Percentiles rank a stretch among this genome's conserved stretches.
Evolutionary conservation across 179 eudicot species (phyloP).

Genomic region (Silene noctiflora): DNA sequence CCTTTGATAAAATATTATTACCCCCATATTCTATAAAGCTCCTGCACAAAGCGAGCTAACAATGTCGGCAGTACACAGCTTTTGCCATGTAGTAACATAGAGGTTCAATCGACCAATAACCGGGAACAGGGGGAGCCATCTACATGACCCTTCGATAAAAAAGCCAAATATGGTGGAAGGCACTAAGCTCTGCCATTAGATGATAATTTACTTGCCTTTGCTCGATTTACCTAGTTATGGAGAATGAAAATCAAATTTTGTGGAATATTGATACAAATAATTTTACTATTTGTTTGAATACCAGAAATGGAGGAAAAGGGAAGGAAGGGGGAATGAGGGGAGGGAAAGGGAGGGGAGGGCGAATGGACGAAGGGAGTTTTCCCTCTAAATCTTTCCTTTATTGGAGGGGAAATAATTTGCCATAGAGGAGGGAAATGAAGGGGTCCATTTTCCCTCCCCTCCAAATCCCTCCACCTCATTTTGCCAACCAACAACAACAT

Average conservation of each 20-base stretch:
- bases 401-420: no score
- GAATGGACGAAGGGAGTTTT: no score
- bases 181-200: not conserved
- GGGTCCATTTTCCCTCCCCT: no score
- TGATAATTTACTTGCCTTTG: not conserved
- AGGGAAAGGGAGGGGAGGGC: no score
- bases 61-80: not conserved
- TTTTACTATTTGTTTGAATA: no score
- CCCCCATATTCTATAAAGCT: not conserved
- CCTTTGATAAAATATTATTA: not conserved
- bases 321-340: no score
- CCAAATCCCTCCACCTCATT: no score
- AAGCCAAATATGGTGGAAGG: not conserved
- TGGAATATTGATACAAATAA: not conserved
- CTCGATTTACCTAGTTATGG: not conserved
- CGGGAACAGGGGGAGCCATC: not conserved
- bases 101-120: not conserved
- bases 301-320: no score
- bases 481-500: no score
- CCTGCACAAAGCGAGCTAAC: not conserved
- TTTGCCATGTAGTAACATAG: not conserved
- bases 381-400: no score
- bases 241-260: constrained; percentile 1
- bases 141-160: not conserved
- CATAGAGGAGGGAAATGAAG: no score